Base-by-base conservation (phyloP, 768 basidiomycete genomes). In the Amanita rubescens region DNA sequence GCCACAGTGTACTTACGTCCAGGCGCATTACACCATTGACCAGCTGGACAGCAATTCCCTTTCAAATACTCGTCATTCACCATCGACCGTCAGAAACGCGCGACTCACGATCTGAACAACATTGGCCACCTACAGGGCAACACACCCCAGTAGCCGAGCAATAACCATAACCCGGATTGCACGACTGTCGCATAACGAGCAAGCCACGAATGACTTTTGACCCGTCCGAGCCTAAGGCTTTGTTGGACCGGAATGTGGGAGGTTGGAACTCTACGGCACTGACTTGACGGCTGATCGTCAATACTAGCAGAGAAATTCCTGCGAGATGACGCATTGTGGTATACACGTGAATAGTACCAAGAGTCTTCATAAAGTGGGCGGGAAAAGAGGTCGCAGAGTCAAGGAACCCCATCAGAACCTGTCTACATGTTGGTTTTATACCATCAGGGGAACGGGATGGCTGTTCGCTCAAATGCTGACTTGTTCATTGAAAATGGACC, bases 41-140 rank as follows among this genome's bases (percentile, higher is more conserved):
- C 49, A 30, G 49, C n/a, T 17, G 5, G 8, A 25, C 49, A 51
- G 17, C 49, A 51, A 19, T 22, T 1, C 25, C 49, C 49, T 51
- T 15, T 10, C 12, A 1, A 14, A 24, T 17, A 39, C 20, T 24
- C 19, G 22, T 49, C 48, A 35, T 10, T 27, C 15, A 12, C 17
- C 3, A 22, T 20, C 19, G n/a, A 30, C 8, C 4, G n/a, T 35
- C 8, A 30, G 5, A 22, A 12, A n/a, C 12, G 20, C 38, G 25
- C n/a, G 37, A 51, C 49, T 41, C 9, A 51, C 49, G 38, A 41
- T 39, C 38, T n/a, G 24, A 38, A 17, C 49, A 51, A 25, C 49
- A 51, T 12, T 51, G 20, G 8, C 49, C 49, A 27, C 49, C 49
- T 3, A 51, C 5, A n/a, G 37, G 49, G 20, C 49, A 51, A 51